phyloP scores from a whole-genome alignment of 805 yeast species.

The Vanderwaltozyma tropicalis region DNA sequence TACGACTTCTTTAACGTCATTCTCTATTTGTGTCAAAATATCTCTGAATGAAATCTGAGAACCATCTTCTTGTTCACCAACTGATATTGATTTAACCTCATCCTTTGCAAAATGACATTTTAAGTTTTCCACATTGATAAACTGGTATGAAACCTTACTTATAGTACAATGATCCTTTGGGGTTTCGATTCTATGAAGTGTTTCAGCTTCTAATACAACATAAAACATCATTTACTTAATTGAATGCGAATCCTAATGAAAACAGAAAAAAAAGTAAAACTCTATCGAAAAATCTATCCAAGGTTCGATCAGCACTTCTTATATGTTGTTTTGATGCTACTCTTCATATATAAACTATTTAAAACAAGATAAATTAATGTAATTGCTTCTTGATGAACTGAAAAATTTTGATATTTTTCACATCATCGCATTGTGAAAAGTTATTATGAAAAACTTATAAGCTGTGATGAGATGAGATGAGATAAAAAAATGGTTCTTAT shows the following conservation, averaged over 20 bases:
- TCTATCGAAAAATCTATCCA: too few relatives aligned
- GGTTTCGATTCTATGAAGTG: conserved; percentile 13
- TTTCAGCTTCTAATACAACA: conserved; percentile 13
- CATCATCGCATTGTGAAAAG: not conserved
- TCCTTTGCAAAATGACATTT: conserved; percentile 35
- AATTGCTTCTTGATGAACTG: too few relatives aligned
- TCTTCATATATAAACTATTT: too few relatives aligned
- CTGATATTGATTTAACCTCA: conserved; percentile 40
- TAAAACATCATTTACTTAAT: conserved; percentile 4
- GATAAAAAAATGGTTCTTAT: too few relatives aligned
- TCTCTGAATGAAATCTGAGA: conserved; percentile 43
- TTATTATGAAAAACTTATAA: too few relatives aligned
- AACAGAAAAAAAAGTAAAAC: too few relatives aligned
- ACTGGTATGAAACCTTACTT: conserved; percentile 57
- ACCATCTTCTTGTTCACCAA: conserved; percentile 52
- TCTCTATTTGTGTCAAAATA: conserved; percentile 48
- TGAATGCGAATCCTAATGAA: too few relatives aligned
- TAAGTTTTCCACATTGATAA: conserved; percentile 45
- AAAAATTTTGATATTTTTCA: not conserved
- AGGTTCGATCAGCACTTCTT: too few relatives aligned
- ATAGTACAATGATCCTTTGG: conserved; percentile 58
- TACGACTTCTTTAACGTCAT: conserved; percentile 27
- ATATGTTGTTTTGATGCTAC: too few relatives aligned
- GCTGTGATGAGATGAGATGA: too few relatives aligned
- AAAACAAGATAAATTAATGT: too few relatives aligned